These are phyloP conservation scores for Xylariaceae sp. DNA, from an alignment of 2,329 filamentous ascomycete species.

Conservation along the genomic window DNA sequence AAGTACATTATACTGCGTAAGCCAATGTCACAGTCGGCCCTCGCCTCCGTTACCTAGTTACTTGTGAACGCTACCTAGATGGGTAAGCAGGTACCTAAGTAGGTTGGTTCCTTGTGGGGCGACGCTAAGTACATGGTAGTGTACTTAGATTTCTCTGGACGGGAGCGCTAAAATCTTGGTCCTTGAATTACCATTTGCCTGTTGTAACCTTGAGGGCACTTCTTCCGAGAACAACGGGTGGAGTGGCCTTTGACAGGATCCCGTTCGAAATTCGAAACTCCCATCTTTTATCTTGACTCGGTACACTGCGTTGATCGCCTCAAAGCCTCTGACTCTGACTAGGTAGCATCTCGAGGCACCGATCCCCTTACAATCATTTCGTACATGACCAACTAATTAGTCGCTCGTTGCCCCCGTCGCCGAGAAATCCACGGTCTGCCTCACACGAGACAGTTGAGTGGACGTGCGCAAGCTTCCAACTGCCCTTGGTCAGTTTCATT, in stretches of 20 bases:
- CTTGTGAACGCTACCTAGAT: too few species aligned
- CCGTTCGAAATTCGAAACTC: neutral
- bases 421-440: neutral
- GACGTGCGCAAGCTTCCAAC: constrained; percentile 1
- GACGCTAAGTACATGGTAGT: neutral
- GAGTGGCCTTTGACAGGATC: neutral
- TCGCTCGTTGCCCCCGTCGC: neutral
- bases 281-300: neutral
- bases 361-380: neutral
- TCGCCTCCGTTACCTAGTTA: too few species aligned
- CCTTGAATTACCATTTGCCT: neutral
- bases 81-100: too few species aligned
- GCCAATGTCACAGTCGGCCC: too few species aligned
- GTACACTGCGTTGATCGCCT: neutral
- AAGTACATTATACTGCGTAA: too few species aligned
- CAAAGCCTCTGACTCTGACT: neutral
- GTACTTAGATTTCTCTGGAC: neutral
- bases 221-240: neutral
- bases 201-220: neutral
- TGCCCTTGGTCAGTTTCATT: constrained; percentile 2
- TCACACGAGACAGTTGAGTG: neutral
- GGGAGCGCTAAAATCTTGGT: neutral
- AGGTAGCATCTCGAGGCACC: neutral
- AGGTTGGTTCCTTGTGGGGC: too few species aligned
- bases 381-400: neutral